phyloP scores from a whole-genome alignment of 352 stramenopile species.

The Aphanomyces euteiches region DNA sequence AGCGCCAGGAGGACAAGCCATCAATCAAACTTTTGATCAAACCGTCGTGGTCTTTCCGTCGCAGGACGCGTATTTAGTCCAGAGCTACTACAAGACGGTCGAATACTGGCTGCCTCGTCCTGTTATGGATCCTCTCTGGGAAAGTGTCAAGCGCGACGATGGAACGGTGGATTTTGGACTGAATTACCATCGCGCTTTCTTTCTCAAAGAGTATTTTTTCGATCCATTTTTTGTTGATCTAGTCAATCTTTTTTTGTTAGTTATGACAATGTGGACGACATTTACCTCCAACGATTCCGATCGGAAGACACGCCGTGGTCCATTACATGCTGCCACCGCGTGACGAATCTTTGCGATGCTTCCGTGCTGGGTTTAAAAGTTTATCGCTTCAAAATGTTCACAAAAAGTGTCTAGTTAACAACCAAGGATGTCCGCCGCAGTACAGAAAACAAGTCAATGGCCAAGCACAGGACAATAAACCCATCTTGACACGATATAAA shows the following conservation, averaged over 20 bases:
- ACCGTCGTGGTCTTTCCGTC: constrained; percentile 53
- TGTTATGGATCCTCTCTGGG: constrained; percentile 96
- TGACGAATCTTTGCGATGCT: constrained; percentile 42
- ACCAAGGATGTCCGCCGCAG: constrained; percentile 17
- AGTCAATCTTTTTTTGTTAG: constrained; percentile 16
- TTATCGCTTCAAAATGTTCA: neutral
- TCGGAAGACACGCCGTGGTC: constrained; percentile 92
- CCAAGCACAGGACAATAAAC: constrained; percentile 51
- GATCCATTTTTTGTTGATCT: neutral
- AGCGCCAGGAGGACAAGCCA: constrained; percentile 58
- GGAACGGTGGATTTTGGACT: constrained; percentile 86
- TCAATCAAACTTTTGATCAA: constrained; percentile 95
- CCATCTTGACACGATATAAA: constrained; percentile 88
- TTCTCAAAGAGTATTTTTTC: constrained; percentile 50
- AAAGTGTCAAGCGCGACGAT: constrained; percentile 86
- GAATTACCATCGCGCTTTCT: constrained; percentile 95
- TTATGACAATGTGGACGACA: constrained; percentile 97
- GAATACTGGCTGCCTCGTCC: constrained; percentile 93
- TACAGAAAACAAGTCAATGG: constrained; percentile 38
- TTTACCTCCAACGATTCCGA: constrained; percentile 94
- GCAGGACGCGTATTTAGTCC: constrained; percentile 77
- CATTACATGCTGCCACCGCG: constrained; percentile 77
- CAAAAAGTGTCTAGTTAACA: no score
- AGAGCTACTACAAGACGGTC: constrained; percentile 94
- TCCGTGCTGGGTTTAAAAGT: constrained; percentile 8